A percentile compares a stretch with the other conserved stretches of the same genome.
These are phyloP conservation scores for Cutaneotrichosporon arboriforme DNA, from an alignment of 1,284 basidiomycete species.

Conservation along the genomic window DNA sequence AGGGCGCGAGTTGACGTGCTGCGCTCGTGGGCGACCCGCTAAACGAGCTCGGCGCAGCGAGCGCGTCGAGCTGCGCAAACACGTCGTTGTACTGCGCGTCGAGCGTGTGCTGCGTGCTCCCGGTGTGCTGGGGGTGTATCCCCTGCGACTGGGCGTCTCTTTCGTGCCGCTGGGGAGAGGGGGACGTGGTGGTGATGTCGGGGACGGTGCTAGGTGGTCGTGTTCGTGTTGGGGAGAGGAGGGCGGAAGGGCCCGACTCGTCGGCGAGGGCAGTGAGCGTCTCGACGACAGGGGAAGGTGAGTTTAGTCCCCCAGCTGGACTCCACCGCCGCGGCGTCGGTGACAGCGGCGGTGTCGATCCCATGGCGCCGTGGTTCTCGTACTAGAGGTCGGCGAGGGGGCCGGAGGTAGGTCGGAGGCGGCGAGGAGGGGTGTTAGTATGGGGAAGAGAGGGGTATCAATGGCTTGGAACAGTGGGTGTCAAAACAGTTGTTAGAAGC, in stretches of 20 bases:
- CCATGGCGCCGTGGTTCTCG: neutral
- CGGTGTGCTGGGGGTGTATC: conserved; percentile 9
- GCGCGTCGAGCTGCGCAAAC: conserved; percentile 34
- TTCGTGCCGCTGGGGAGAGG: conserved; percentile 28
- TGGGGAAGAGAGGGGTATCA: neutral
- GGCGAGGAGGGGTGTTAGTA: neutral
- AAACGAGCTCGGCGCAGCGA: conserved; percentile 18
- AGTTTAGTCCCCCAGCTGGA: conserved; percentile 8
- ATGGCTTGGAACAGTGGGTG: neutral
- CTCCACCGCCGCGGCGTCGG: conserved; percentile 38
- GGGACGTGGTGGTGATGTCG: conserved; percentile 36
- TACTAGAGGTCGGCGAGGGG: too few relatives aligned
- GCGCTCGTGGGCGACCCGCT: neutral
- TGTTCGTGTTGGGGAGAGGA: conserved; percentile 11
- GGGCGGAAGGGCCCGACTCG: conserved; percentile 6
- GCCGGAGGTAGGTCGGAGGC: too few relatives aligned
- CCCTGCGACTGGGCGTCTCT: neutral
- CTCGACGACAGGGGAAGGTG: conserved; percentile 30
- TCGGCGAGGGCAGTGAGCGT: conserved; percentile 13
- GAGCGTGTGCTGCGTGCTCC: conserved; percentile 5
- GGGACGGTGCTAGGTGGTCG: neutral
- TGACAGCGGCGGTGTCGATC: conserved; percentile 35
- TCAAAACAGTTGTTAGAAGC: neutral
- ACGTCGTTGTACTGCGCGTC: conserved; percentile 33
- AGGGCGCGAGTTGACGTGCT: neutral